Evolutionary conservation across 371 early-diverging fungal genomes (phyloP).

Genomic region (Mucor circinelloides): DNA sequence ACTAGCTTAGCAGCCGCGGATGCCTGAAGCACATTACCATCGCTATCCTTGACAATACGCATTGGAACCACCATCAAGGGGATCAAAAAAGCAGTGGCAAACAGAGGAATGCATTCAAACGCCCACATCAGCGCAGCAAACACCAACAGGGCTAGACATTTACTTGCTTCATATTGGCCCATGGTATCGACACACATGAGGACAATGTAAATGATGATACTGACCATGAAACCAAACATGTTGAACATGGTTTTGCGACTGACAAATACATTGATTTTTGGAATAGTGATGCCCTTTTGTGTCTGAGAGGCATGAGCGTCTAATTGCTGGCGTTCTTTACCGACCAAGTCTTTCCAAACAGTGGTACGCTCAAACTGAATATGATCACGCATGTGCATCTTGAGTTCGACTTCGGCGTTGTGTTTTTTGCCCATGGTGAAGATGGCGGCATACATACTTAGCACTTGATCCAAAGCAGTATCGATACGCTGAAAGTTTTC

Average conservation of each 20-base stretch:
- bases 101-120: slow-evolving; percentile 78
- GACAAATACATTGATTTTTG: slow-evolving; percentile 28
- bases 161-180: background rate
- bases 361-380: slow-evolving; percentile 80
- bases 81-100: slow-evolving; percentile 77
- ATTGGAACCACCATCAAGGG: slow-evolving; percentile 78
- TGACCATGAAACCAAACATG: background rate
- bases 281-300: slow-evolving; percentile 8
- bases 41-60: slow-evolving; percentile 63
- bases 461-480: slow-evolving; percentile 47
- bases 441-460: slow-evolving; percentile 58
- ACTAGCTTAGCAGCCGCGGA: slow-evolving; percentile 80
- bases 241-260: slow-evolving; percentile 26
- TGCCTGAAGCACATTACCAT: slow-evolving; percentile 58
- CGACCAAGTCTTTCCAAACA: slow-evolving; percentile 81
- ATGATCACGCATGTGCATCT: slow-evolving; percentile 65
- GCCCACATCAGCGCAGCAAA: slow-evolving; percentile 75
- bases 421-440: slow-evolving; percentile 41
- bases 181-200: background rate
- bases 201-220: background rate
- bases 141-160: slow-evolving; percentile 67
- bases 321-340: slow-evolving; percentile 59
- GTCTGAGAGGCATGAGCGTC: slow-evolving; percentile 34
- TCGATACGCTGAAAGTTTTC: slow-evolving; percentile 35
- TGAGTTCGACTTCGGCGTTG: slow-evolving; percentile 60